phyloP scores from a whole-genome alignment of 257 asterid species.

The Gentiana macrophylla region DNA sequence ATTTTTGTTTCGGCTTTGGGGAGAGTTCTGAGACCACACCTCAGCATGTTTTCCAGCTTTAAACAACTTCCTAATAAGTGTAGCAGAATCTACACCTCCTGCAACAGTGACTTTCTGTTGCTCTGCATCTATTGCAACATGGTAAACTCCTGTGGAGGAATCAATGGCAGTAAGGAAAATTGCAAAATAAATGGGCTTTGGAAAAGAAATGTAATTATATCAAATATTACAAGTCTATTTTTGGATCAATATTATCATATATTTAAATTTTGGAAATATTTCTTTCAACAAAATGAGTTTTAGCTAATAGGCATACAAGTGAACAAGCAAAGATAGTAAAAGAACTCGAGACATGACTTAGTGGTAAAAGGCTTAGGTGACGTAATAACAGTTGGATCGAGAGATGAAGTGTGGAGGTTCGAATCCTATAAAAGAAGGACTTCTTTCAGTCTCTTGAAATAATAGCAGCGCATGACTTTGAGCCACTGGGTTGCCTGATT shows the following conservation, averaged over 20 bases:
- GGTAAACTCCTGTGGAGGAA: slow-evolving; percentile 49
- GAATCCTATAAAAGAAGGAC: too few relatives aligned
- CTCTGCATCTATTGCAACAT: slow-evolving; percentile 50
- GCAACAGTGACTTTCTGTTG: slow-evolving; percentile 56
- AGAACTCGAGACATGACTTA: background rate
- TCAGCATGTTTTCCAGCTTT: slow-evolving; percentile 69
- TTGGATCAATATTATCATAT: too few relatives aligned
- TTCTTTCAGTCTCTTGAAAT: too few relatives aligned
- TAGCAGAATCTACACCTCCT: slow-evolving; percentile 42
- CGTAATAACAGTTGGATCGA: background rate
- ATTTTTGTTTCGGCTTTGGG: slow-evolving; percentile 18
- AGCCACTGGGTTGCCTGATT: too few relatives aligned
- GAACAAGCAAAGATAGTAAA: background rate
- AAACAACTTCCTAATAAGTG: slow-evolving; percentile 42
- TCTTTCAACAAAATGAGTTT: too few relatives aligned
- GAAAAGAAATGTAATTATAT: too few relatives aligned
- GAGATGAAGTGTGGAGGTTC: too few relatives aligned
- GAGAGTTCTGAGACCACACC: slow-evolving; percentile 40
- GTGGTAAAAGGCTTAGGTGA: too few relatives aligned
- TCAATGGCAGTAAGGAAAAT: background rate
- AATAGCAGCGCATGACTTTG: too few relatives aligned
- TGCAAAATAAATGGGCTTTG: background rate
- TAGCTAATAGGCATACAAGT: background rate
- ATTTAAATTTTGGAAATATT: too few relatives aligned
- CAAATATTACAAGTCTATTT: too few relatives aligned